These are phyloP conservation scores for Chlamydomonas eustigma DNA, from an alignment of 139 green algal genomes.

Conservation along the genomic window DNA sequence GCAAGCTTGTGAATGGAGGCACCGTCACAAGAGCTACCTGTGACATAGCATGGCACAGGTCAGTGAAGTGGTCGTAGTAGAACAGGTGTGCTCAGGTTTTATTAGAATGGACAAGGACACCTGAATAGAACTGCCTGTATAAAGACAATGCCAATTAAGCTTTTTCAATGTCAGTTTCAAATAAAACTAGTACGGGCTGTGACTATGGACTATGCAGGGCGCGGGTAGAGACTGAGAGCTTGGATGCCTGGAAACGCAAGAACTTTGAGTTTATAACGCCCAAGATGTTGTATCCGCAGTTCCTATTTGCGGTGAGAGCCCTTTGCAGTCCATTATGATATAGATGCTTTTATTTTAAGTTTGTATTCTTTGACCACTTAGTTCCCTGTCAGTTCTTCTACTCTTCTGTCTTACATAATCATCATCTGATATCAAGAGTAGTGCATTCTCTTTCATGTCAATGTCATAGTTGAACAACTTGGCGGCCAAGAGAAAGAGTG, in stretches of 20 bases:
- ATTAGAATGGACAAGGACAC: too few relatives aligned
- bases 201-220: background rate
- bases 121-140: too few relatives aligned
- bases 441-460: too few relatives aligned
- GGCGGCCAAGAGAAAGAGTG: background rate
- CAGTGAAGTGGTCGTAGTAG: background rate
- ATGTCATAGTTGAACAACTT: background rate
- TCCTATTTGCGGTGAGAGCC: conserved; percentile 2
- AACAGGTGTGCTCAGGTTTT: background rate
- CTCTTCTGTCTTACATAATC: too few relatives aligned
- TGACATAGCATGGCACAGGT: conserved; percentile 10
- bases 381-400: too few relatives aligned
- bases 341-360: too few relatives aligned
- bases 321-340: too few relatives aligned
- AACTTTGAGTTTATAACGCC: conserved; percentile 16
- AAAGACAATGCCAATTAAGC: too few relatives aligned
- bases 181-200: too few relatives aligned
- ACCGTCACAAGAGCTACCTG: conserved; percentile 15
- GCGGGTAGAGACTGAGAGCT: conserved; percentile 15
- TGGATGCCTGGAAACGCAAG: conserved; percentile 16
- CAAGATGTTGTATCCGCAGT: conserved; percentile 37
- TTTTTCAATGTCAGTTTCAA: too few relatives aligned
- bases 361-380: too few relatives aligned
- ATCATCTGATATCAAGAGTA: too few relatives aligned
- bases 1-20: conserved; percentile 28